phyloP scores from a whole-genome alignment of 805 yeast species.

The Jamesozyma hellenica region DNA sequence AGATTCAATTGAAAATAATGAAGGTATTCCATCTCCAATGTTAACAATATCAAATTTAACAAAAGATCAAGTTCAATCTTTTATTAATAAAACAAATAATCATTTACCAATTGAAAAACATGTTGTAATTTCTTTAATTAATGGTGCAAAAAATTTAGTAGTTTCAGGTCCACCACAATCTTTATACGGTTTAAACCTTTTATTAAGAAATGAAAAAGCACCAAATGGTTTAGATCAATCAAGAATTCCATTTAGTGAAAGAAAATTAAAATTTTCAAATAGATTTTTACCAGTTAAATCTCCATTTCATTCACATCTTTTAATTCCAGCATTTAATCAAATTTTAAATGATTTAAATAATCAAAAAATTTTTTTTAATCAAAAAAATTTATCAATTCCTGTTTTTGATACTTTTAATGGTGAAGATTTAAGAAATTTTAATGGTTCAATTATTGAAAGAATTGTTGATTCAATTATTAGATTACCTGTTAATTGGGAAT shows the following conservation, averaged over 20 bases:
- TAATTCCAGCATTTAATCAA: constrained; percentile 57
- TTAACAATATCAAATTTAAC: constrained; percentile 85
- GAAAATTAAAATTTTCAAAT: constrained; percentile 87
- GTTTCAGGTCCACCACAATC: constrained; percentile 98
- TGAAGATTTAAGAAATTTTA: constrained; percentile 51
- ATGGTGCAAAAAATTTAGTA: constrained; percentile 93
- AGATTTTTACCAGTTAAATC: constrained; percentile 91
- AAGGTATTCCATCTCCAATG: constrained; percentile 97
- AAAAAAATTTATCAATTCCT: constrained; percentile 60
- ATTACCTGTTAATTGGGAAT: constrained; percentile 91
- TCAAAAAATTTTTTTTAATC: constrained; percentile 47
- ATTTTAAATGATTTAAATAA: constrained; percentile 57
- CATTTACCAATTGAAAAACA: constrained; percentile 90
- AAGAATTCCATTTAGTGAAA: constrained; percentile 84
- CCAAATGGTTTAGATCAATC: constrained; percentile 91
- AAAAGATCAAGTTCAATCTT: constrained; percentile 64
- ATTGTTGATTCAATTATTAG: constrained; percentile 75
- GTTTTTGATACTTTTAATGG: constrained; percentile 89
- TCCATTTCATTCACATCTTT: constrained; percentile 91
- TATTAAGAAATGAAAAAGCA: constrained; percentile 89
- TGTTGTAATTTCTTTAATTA: constrained; percentile 79
- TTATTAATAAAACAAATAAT: constrained; percentile 77
- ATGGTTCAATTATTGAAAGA: constrained; percentile 54
- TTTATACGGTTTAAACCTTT: constrained; percentile 84
- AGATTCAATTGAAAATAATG: constrained; percentile 87